Evolutionary conservation across 1,284 basidiomycete species (phyloP), one percentile per base, ranked within the genome.

Genomic region (Phylloporus sp.): DNA sequence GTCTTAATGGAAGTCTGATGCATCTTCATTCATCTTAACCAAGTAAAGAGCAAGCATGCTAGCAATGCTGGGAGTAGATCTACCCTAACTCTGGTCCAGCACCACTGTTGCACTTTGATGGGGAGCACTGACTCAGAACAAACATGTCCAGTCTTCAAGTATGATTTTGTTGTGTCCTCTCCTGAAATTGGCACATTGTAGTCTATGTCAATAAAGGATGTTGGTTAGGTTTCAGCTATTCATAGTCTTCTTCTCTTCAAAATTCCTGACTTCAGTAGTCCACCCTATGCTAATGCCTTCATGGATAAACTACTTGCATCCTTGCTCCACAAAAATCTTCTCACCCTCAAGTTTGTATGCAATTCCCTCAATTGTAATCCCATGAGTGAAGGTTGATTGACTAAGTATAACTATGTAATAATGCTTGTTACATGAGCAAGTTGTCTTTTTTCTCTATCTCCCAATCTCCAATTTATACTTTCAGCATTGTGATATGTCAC

Each of bases 101-200:
- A 67, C 45, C 65, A 74, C 17, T 23, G 25, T 0, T 32, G 32
- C 7, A 68, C 10, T 5, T 61, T 72, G 1, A 55, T 72, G 19
- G 20, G 57, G 17, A 17, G 41, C 17, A 41, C 17, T 5, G 15
- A 41, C 41, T 41, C 15, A 17, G 41, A 41, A 41, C 41, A 41
- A 41, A 17, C 41, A 41, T 17, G 15, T 41, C 41, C 32, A 6
- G 35, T 23, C 15, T 55, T 55, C 25, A 3, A 55, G 27, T 55
- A 55, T 15, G 19, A 55, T n/a, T 55, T 55, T 19, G 29, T 55
- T n/a, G 5, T n/a, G 3, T 6, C 20, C 19, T 17, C 29, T 55
- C 53, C 17, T 4, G 19, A 20, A 32, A 55, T 19, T 1, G 17
- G 4, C 4, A n/a, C 53, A 17, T 14, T 8, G 11, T 27, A 32